Base-by-base conservation (phyloP, 768 basidiomycete species). In the Calocybe cyanea region DNA sequence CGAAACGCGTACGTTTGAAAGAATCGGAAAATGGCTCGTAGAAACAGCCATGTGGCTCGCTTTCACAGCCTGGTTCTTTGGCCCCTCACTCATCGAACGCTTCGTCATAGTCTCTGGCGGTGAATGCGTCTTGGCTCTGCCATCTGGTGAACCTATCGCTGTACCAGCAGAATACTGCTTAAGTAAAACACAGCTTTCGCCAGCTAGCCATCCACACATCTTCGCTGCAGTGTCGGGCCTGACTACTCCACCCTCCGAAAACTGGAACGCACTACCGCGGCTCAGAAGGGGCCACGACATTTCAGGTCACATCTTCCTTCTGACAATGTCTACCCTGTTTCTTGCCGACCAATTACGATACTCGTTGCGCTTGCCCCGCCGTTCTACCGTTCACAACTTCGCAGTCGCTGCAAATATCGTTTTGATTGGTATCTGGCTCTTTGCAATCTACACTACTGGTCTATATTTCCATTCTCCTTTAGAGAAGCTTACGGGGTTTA, bases 231-330 rank as follows among this genome's bases (percentile, higher is more conserved):
- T 63, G 15, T 52, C 72, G 10, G 57, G 66, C 17, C 54, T 76
- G 41, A 38, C 63, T 5, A 53, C 68, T 19, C 70, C 72, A 4
- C 55, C 69, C 23, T 70, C 72, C 1, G 61, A 38, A 1, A 71
- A 66, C 11, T 84, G 76, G 77, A 61, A 59, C 21, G 67, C 66
- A 0, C 56, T 63, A 2, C 89, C 92, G 7, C 69, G 85, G 21
- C 67, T 95, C 51, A 75, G 80, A 43, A 77, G 73, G 33, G 95
- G 95, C 0, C 92, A 96, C 61, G 95, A 98, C 57, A 80, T 97
- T 11, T 94, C 92, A 0, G 95, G 95, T 6, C 95, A 97, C 59
- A 72, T 92, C 23, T 97, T 96, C 69, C 75, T 98, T 50, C 75
- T 97, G 52, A 86, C 86, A 2, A 77, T 95, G 70, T 73, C 83